phyloP scores from a whole-genome alignment of 305 asterid genomes.

The Coffea humblotiana region DNA sequence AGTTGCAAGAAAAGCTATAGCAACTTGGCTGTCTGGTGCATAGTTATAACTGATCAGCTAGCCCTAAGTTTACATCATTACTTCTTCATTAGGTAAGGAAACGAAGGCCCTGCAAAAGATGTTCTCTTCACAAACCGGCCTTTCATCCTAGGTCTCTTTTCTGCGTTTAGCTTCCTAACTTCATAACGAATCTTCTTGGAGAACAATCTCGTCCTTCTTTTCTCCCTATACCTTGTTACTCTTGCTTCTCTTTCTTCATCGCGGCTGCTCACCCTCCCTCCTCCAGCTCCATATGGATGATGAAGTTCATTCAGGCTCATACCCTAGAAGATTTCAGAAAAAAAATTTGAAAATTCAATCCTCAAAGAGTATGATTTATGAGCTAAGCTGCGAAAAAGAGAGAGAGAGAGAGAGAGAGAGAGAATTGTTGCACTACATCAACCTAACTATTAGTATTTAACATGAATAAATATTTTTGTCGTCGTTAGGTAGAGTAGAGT shows the following conservation, averaged over 20 bases:
- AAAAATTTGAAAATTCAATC: no score
- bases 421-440: background rate
- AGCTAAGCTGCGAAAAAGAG: background rate
- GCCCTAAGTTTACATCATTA: background rate
- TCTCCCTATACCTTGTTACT: constrained; percentile 68
- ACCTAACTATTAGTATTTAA: background rate
- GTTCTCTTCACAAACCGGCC: constrained; percentile 79
- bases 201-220: constrained; percentile 66
- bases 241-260: constrained; percentile 62
- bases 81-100: constrained; percentile 27
- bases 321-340: constrained; percentile 28
- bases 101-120: constrained; percentile 30
- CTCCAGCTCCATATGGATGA: constrained; percentile 18
- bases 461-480: no score
- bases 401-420: background rate
- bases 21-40: background rate
- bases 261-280: constrained; percentile 21
- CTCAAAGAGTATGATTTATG: no score
- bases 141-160: constrained; percentile 75
- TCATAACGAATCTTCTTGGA: constrained; percentile 75
- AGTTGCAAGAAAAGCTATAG: background rate
- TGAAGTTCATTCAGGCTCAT: constrained; percentile 24
- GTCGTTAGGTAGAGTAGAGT: background rate
- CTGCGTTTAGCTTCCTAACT: constrained; percentile 79
- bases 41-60: background rate